Evolutionary conservation across 164 flowering plant species (phyloP).

Genomic region (Cinnamomum chago): DNA sequence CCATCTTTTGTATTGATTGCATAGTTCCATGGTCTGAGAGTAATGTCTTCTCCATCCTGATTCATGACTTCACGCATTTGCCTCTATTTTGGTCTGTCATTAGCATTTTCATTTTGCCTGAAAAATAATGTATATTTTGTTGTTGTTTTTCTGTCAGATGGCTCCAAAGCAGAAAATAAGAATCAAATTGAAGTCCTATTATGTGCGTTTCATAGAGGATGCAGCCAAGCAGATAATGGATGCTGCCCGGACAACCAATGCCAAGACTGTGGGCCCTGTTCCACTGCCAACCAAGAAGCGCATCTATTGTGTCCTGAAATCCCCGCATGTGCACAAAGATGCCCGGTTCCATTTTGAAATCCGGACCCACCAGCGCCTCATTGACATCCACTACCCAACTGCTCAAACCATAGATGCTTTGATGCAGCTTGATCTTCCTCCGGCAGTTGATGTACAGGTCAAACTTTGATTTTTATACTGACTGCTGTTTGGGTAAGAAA

Average conservation of each 20-base stretch:
- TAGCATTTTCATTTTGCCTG: background rate
- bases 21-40: background rate
- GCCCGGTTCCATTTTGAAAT: constrained; percentile 95
- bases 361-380: constrained; percentile 89
- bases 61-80: background rate
- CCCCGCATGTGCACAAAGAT: constrained; percentile 96
- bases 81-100: background rate
- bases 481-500: background rate
- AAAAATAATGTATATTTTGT: constrained; percentile 2
- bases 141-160: constrained; percentile 33
- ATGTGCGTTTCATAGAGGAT: constrained; percentile 87
- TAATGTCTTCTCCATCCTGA: background rate
- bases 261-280: constrained; percentile 92
- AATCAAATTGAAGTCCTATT: constrained; percentile 85
- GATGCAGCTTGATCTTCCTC: constrained; percentile 95
- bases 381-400: constrained; percentile 89
- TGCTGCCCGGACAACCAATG: constrained; percentile 88
- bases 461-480: constrained; percentile 47
- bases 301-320: constrained; percentile 83
- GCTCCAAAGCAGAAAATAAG: constrained; percentile 94
- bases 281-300: constrained; percentile 90
- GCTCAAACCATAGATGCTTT: constrained; percentile 92
- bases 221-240: constrained; percentile 95
- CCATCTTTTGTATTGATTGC: background rate
- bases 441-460: constrained; percentile 97